Conservation (phyloP, 768 basidiomycete species). For the Dioszegia hungarica region DNA sequence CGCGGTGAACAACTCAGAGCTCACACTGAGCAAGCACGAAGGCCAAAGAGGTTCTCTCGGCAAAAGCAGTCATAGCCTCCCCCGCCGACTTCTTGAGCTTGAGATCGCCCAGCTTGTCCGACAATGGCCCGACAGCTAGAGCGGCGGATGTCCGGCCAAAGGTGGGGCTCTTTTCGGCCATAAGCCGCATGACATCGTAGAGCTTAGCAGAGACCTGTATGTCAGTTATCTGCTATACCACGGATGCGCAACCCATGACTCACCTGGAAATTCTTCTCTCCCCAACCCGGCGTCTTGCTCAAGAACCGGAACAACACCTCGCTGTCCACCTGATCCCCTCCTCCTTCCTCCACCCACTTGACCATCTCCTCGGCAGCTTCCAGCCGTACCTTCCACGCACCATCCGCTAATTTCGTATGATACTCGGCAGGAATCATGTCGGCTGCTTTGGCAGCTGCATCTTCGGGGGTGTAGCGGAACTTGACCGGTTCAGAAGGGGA, state of each 20-base stretch:
- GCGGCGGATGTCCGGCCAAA: slow-evolving; percentile 84
- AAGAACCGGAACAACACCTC: slow-evolving; percentile 84
- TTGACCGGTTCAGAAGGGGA: slow-evolving; percentile 76
- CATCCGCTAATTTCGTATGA: slow-evolving; percentile 69
- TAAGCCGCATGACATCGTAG: slow-evolving; percentile 66
- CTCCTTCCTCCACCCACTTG: slow-evolving; percentile 65
- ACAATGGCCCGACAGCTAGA: slow-evolving; percentile 70
- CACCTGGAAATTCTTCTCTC: slow-evolving; percentile 98
- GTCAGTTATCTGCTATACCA: background rate
- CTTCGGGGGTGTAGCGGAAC: slow-evolving; percentile 84
- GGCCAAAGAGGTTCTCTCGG: slow-evolving; percentile 88
- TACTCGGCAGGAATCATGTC: slow-evolving; percentile 68
- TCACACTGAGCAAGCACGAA: slow-evolving; percentile 89
- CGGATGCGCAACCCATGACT: slow-evolving; percentile 9
- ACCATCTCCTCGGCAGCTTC: slow-evolving; percentile 81
- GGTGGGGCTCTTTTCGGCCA: slow-evolving; percentile 72
- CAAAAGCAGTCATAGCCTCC: slow-evolving; percentile 73
- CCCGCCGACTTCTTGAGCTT: slow-evolving; percentile 96
- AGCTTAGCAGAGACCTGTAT: slow-evolving; percentile 80
- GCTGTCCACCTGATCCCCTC: slow-evolving; percentile 63
- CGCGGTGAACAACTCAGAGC: slow-evolving; percentile 20
- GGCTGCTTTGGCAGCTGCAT: slow-evolving; percentile 74
- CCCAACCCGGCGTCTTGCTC: slow-evolving; percentile 84
- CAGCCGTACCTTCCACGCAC: slow-evolving; percentile 88
- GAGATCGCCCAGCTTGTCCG: slow-evolving; percentile 91